Evolutionary conservation across 2,329 filamentous ascomycete genomes (phyloP).

Genomic region (Fusarium incarnatum): DNA sequence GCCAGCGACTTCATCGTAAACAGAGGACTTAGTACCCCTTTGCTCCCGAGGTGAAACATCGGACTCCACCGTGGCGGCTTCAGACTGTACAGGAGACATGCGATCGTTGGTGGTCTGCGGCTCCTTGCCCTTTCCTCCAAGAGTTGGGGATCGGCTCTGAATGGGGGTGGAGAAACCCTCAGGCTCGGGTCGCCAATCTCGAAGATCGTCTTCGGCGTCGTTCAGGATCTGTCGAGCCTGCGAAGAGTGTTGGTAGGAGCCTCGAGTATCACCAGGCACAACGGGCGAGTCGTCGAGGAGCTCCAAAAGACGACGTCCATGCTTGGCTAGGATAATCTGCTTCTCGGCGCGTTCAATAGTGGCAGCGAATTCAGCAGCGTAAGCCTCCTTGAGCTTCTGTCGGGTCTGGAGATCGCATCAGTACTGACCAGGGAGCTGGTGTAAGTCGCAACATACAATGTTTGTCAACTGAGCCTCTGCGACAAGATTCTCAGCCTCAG

Average conservation of each 20-base stretch:
- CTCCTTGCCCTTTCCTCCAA: constrained; percentile 48
- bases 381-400: constrained; percentile 95
- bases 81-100: constrained; percentile 26
- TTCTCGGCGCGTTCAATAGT: constrained; percentile 97
- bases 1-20: constrained; percentile 34
- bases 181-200: constrained; percentile 72
- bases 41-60: constrained; percentile 16
- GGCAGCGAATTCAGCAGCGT: constrained; percentile 86
- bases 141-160: constrained; percentile 41
- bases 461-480: constrained; percentile 97
- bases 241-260: constrained; percentile 72
- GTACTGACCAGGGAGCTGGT: background rate
- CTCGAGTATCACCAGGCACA: constrained; percentile 82
- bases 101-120: constrained; percentile 19
- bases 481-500: constrained; percentile 94
- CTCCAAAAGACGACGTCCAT: constrained; percentile 85
- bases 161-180: constrained; percentile 48
- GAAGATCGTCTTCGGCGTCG: constrained; percentile 90
- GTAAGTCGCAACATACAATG: constrained; percentile 69
- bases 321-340: constrained; percentile 92
- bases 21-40: constrained; percentile 27
- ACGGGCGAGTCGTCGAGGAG: constrained; percentile 91
- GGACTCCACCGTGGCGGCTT: constrained; percentile 21
- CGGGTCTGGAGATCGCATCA: constrained; percentile 74
- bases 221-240: constrained; percentile 88